Percentiles rank a stretch among this genome's conserved stretches.
Conservation (phyloP, 768 basidiomycete species). For the Boletus tomentosulus region DNA sequence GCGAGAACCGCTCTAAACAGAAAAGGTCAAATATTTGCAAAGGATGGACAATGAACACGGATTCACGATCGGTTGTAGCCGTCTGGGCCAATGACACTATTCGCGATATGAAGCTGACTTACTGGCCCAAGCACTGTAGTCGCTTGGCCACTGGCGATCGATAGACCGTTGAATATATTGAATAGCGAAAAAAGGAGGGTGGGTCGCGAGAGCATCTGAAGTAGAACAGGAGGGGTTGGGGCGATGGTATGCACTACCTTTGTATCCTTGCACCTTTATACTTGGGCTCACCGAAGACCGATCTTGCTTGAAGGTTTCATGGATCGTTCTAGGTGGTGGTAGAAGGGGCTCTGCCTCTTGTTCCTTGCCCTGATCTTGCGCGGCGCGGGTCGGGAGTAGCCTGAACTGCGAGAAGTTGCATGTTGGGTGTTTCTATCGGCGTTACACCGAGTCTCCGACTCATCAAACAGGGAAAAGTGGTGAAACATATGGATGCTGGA, state of each 20-base stretch:
- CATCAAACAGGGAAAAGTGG: not conserved
- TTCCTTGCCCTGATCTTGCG: not conserved
- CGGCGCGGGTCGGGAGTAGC: not conserved
- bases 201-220: not conserved
- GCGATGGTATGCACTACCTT: not conserved
- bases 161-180: not conserved
- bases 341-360: not conserved
- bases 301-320: not conserved
- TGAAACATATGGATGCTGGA: not conserved
- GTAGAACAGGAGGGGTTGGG: not conserved
- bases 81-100: slow-evolving; percentile 40
- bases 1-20: slow-evolving; percentile 23
- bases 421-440: not conserved
- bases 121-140: slow-evolving; percentile 12
- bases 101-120: slow-evolving; percentile 31
- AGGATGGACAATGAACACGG: not conserved
- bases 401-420: not conserved
- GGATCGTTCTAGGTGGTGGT: not conserved
- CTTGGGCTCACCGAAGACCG: not conserved
- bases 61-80: slow-evolving; percentile 37
- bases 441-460: not conserved
- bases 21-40: too few species aligned
- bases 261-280: not conserved
- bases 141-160: not conserved
- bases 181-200: not conserved